These are phyloP conservation scores for barley (Hordeum vulgare) DNA, from an alignment of 176 grass and related monocot genomes.

Conservation along the genomic window MorexV3_pseudomolecules_assembly NC_058522.1:23017081-23017580, in stretches of 20 bases:
- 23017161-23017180: neutral
- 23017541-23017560: constrained; percentile 24
- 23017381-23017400: constrained; percentile 39
- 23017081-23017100: neutral
- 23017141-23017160: neutral
- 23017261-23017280: constrained; percentile 23
- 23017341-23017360: constrained; percentile 37
- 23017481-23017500: constrained; percentile 26
- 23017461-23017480: constrained; percentile 22
- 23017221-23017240: constrained; percentile 20
- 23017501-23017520: constrained; percentile 31
- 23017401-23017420: constrained; percentile 30
- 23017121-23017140: neutral
- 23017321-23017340: constrained; percentile 28
- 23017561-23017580: constrained; percentile 29
- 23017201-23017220: constrained; percentile 2
- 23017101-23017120: neutral
- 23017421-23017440: constrained; percentile 30
- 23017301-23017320: constrained; percentile 26
- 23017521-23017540: constrained; percentile 32
- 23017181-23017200: neutral
- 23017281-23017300: constrained; percentile 17
- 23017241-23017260: constrained; percentile 36
- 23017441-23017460: constrained; percentile 34
- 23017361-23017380: constrained; percentile 52